These are phyloP conservation scores for Boletellus deceptivus DNA, from an alignment of 1,284 basidiomycete species.

Conservation along the genomic window DNA sequence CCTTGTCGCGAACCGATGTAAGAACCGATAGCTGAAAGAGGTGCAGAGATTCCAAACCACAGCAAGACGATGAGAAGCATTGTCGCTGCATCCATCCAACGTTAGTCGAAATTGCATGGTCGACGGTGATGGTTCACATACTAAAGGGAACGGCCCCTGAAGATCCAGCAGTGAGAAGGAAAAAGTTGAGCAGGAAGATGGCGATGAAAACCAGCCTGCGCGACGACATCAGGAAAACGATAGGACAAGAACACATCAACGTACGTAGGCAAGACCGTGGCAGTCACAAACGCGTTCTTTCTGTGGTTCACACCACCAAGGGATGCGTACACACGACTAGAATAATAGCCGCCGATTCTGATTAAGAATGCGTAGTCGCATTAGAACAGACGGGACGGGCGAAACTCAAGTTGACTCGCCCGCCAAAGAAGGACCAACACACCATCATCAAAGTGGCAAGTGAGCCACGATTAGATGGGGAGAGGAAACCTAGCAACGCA, in stretches of 20 bases:
- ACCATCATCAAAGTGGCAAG: conserved; percentile 96
- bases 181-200: conserved; percentile 85
- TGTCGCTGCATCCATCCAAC: conserved; percentile 52
- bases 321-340: conserved; percentile 80
- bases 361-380: background rate
- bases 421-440: conserved; percentile 92
- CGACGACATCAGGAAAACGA: conserved; percentile 4
- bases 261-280: conserved; percentile 85
- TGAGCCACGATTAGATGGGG: conserved; percentile 92
- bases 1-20: conserved; percentile 87
- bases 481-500: conserved; percentile 95
- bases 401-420: conserved; percentile 39
- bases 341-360: conserved; percentile 88
- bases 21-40: conserved; percentile 70
- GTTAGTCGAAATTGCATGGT: background rate
- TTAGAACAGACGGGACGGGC: background rate
- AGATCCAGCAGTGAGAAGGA: conserved; percentile 82
- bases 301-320: conserved; percentile 80
- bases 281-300: conserved; percentile 86
- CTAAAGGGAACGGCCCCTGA: conserved; percentile 97
- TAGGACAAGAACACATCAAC: conserved; percentile 22
- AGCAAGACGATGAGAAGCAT: conserved; percentile 86
- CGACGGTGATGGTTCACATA: conserved; percentile 27
- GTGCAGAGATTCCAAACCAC: conserved; percentile 97
- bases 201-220: conserved; percentile 73